Evolutionary conservation across 2,329 filamentous ascomycete species (phyloP).

Genomic region (Trichothecium roseum): DNA sequence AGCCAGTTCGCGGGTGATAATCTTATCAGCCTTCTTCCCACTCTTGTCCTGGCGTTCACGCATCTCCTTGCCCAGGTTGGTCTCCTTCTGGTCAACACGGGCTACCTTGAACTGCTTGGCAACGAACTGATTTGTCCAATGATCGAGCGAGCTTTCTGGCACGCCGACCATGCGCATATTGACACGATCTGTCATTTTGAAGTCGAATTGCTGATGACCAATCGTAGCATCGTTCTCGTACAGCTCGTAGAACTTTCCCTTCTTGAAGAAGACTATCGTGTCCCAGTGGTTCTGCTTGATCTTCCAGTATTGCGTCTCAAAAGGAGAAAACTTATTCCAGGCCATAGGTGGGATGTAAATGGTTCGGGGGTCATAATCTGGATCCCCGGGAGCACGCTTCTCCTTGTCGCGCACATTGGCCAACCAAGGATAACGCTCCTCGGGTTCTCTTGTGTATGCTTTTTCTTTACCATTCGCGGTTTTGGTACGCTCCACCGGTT

Average conservation of each 20-base stretch:
- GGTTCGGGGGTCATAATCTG: constrained; percentile 84
- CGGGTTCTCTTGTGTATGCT: constrained; percentile 71
- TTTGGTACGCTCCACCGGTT: constrained; percentile 18
- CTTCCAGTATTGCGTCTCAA: constrained; percentile 98
- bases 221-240: constrained; percentile 97
- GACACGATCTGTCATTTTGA: constrained; percentile 94
- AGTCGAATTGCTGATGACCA: constrained; percentile 90
- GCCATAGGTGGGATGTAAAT: constrained; percentile 80
- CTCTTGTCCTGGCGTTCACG: constrained; percentile 67
- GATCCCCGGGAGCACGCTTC: constrained; percentile 63
- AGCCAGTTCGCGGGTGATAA: constrained; percentile 83
- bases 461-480: constrained; percentile 45
- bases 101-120: constrained; percentile 98
- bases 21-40: constrained; percentile 74
- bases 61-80: constrained; percentile 94
- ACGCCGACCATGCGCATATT: constrained; percentile 99
- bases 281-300: constrained; percentile 98
- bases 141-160: constrained; percentile 86
- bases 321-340: constrained; percentile 77
- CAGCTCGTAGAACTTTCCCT: constrained; percentile 97
- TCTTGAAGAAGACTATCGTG: constrained; percentile 98
- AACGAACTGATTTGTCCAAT: constrained; percentile 97
- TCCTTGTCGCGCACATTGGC: constrained; percentile 80
- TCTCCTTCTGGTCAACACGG: constrained; percentile 92
- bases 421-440: constrained; percentile 83